Base-by-base conservation (phyloP, 495 filamentous ascomycete genomes). In the Pyronema omphalodes region DNA sequence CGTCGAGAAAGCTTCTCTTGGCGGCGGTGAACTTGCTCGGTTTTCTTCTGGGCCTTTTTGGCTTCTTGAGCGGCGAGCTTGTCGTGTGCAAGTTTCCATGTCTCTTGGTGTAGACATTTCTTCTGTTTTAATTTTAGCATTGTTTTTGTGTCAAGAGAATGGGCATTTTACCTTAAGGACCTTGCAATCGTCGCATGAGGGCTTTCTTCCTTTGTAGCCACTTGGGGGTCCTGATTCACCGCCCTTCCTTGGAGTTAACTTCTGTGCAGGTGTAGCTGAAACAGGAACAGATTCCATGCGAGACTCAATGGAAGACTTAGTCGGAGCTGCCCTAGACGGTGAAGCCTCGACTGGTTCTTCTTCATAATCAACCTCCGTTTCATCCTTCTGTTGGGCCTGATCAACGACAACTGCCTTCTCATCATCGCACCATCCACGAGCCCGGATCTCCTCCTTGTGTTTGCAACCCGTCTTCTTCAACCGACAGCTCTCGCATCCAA, bases 391-490 rank as follows among this genome's bases (percentile, higher is more conserved):
- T 44, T 18, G 35, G 44, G 41, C 51, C 19, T 4, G 41, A 57
- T 40, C 47, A 12, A 35, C 23, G 6, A 19, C 36, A 9, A 19
- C 23, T 12, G 29, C 18, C 29, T 34, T 34, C 12, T 50, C 47
- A 34, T 50, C 47, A 58, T 37, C 33, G 57, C 52, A n/a, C 55
- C 59, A 34, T 54, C 60, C 37, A 52, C 61, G 8, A n/a, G 47
- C 47, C 3, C 47, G 18, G 19, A 64, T 64, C 14, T 64, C 61
- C 12, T 58, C 54, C 44, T 64, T 64, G 37, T 64, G 61, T 15
- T 64, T 64, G 33, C 61, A 64, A 3, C 61, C 61, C 8, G 61
- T 64, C 49, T 64, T 64, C 48, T 64, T 64, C 9, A 60, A 52
- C 9, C 61, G 45, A 43, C 61, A 64, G 11, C 62, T 64, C 23